These are phyloP conservation scores for Mychonastes homosphaera DNA, from an alignment of 139 green algal genomes.

Conservation along the genomic window DNA sequence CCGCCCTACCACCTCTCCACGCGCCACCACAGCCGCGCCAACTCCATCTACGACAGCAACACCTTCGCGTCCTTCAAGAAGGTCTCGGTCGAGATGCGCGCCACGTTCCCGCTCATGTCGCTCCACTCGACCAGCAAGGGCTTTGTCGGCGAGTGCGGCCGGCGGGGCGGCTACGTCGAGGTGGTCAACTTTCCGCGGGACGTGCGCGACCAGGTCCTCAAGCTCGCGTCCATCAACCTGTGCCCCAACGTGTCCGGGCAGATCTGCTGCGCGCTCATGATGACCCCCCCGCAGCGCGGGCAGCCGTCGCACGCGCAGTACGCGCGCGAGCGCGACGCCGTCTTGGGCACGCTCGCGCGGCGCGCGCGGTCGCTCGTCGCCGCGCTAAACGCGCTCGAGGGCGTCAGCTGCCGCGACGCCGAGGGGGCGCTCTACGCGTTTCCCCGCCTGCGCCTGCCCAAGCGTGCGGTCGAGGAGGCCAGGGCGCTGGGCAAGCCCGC, in stretches of 20 bases:
- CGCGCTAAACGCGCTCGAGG: conserved; percentile 74
- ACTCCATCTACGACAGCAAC: conserved; percentile 75
- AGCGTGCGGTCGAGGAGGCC: conserved; percentile 33
- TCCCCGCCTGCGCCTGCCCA: conserved; percentile 47
- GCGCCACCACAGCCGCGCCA: conserved; percentile 30
- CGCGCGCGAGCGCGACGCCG: conserved; percentile 17
- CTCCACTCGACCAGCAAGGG: conserved; percentile 89
- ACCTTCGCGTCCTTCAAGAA: conserved; percentile 79
- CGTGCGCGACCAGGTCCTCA: conserved; percentile 71
- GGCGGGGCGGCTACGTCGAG: conserved; percentile 85
- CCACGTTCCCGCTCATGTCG: conserved; percentile 41
- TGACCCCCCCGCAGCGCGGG: conserved; percentile 78
- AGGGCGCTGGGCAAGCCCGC: conserved; percentile 52
- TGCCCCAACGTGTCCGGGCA: conserved; percentile 87
- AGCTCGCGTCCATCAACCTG: conserved; percentile 84
- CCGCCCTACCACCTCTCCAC: neutral
- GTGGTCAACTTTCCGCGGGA: conserved; percentile 57
- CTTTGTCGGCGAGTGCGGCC: conserved; percentile 77
- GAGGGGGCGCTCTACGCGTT: conserved; percentile 72
- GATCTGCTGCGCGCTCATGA: conserved; percentile 73
- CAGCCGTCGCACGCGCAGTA: conserved; percentile 71
- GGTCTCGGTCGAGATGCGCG: conserved; percentile 43
- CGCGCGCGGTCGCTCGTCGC: conserved; percentile 62
- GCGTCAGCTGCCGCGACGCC: conserved; percentile 69
- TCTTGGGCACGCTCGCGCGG: conserved; percentile 66